Evolutionary conservation across 2,329 filamentous ascomycete species (phyloP).

Genomic region (Shiraia sp.): DNA sequence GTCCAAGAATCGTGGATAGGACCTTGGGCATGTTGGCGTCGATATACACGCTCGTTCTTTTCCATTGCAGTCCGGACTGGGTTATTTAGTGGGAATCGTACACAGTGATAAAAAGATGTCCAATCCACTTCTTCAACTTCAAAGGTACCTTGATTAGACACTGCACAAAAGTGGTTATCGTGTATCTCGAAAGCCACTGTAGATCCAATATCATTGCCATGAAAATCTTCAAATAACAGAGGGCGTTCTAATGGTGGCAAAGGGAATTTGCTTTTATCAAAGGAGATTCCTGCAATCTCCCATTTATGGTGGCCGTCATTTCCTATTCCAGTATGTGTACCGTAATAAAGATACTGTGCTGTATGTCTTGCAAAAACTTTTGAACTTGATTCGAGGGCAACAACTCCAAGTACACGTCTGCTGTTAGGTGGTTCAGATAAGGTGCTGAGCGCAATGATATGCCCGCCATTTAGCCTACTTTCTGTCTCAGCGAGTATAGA

Average conservation of each 20-base stretch:
- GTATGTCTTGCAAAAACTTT: slow-evolving; percentile 72
- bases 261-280: slow-evolving; percentile 44
- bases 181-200: slow-evolving; percentile 74
- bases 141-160: slow-evolving; percentile 68
- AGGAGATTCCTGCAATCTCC: slow-evolving; percentile 56
- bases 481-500: slow-evolving; percentile 24
- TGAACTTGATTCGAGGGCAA: slow-evolving; percentile 39
- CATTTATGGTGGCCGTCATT: slow-evolving; percentile 64
- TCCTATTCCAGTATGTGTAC: slow-evolving; percentile 61
- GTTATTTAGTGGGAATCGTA: slow-evolving; percentile 62
- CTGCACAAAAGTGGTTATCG: slow-evolving; percentile 66
- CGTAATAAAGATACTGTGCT: slow-evolving; percentile 64
- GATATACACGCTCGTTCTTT: slow-evolving; percentile 60
- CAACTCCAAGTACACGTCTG: slow-evolving; percentile 42
- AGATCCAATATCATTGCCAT: slow-evolving; percentile 67
- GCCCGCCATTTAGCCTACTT: slow-evolving; percentile 14
- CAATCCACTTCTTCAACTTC: slow-evolving; percentile 67
- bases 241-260: slow-evolving; percentile 47
- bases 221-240: slow-evolving; percentile 61
- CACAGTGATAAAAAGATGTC: slow-evolving; percentile 71
- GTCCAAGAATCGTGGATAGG: slow-evolving; percentile 77
- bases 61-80: slow-evolving; percentile 49
- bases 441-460: slow-evolving; percentile 34
- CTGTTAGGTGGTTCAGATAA: slow-evolving; percentile 16
- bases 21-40: slow-evolving; percentile 69